Percentiles rank a stretch among this genome's conserved stretches.
These are phyloP conservation scores for Plectosphaerella sp. DNA, from an alignment of 2,329 filamentous ascomycete genomes.

Conservation along the genomic window DNA sequence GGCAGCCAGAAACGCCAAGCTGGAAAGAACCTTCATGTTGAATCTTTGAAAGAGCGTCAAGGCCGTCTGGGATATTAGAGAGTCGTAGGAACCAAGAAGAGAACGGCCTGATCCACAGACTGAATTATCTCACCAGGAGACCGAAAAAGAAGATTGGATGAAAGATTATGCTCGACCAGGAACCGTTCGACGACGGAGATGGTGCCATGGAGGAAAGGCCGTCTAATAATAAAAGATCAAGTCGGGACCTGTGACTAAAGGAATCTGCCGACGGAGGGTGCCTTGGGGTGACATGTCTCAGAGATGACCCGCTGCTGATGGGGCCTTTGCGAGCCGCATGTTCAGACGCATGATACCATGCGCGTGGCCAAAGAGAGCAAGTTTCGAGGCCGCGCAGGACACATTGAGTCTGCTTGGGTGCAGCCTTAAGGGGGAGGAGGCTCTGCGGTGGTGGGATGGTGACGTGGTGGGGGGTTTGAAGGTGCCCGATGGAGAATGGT, in stretches of 20 bases:
- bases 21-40: not conserved
- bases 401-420: not conserved
- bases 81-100: not conserved
- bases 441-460: not conserved
- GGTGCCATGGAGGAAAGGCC: not conserved
- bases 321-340: not conserved
- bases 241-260: not conserved
- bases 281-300: not conserved
- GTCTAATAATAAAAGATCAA: not conserved
- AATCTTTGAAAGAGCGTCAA: not conserved
- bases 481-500: not conserved
- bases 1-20: not conserved
- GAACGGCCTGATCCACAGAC: not conserved
- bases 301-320: not conserved
- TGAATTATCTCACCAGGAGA: not conserved
- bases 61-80: not conserved
- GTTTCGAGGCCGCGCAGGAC: not conserved
- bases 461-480: not conserved
- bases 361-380: not conserved
- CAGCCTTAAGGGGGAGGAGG: not conserved
- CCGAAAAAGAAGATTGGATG: not conserved
- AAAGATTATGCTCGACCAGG: not conserved
- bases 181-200: not conserved
- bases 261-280: not conserved
- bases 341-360: not conserved